Evolutionary conservation across 805 yeast genomes (phyloP).

Genomic region (Suhomyces faveliae): DNA sequence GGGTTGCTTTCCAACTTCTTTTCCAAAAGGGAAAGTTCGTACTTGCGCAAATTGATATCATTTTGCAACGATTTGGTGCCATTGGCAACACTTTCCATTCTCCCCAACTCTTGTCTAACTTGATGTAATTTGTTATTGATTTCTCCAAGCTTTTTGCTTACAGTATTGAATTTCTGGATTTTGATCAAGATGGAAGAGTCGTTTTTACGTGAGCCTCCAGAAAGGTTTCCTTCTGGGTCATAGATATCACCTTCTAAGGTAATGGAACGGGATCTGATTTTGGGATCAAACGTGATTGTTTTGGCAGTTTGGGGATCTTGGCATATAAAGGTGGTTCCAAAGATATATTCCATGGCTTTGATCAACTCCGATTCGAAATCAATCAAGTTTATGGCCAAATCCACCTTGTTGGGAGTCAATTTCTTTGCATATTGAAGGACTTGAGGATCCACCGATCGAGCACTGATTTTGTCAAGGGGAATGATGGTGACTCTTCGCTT

Average conservation of each 20-base stretch:
- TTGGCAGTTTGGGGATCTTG: constrained; percentile 86
- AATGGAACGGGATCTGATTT: constrained; percentile 75
- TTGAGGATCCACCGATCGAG: constrained; percentile 52
- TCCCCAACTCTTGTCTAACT: constrained; percentile 39
- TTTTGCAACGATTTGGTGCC: constrained; percentile 58
- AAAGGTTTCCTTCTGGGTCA: constrained; percentile 93
- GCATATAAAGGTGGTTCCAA: constrained; percentile 88
- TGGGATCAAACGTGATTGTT: constrained; percentile 80
- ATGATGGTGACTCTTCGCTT: constrained; percentile 84
- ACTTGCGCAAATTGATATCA: constrained; percentile 54
- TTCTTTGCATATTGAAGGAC: constrained; percentile 64
- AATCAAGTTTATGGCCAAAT: constrained; percentile 80
- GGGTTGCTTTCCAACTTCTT: constrained; percentile 56
- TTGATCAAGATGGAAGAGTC: constrained; percentile 58
- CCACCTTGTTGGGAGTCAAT: constrained; percentile 82
- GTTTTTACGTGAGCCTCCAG: constrained; percentile 85
- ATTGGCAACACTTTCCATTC: constrained; percentile 43
- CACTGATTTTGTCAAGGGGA: constrained; percentile 82
- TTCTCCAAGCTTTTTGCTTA: constrained; percentile 36
- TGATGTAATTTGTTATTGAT: constrained; percentile 44
- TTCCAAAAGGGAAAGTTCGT: constrained; percentile 56
- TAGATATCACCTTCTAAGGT: constrained; percentile 92
- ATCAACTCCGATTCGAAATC: constrained; percentile 68
- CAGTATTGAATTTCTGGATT: constrained; percentile 61
- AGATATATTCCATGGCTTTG: constrained; percentile 87